phyloP scores from a whole-genome alignment of 805 yeast genomes.

The Cyberlindnera euphorbiae region DNA sequence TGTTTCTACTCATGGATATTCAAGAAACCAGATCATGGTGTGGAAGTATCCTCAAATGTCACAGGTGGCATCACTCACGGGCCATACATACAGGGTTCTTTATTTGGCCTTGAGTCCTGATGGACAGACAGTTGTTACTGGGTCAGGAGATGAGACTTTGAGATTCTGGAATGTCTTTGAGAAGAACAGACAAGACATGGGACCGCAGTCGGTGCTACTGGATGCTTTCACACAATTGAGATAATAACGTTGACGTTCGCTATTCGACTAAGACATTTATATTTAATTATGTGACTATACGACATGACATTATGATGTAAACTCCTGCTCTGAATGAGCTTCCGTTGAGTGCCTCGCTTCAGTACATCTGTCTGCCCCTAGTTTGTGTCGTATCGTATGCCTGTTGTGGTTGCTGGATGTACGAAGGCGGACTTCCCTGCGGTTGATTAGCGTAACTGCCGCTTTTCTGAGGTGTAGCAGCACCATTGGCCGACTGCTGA shows the following conservation, averaged over 20 bases:
- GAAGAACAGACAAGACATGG: constrained; percentile 54
- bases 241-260: no score
- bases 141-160: constrained; percentile 97
- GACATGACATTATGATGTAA: not conserved
- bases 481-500: not conserved
- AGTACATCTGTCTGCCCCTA: constrained; percentile 6
- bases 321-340: no score
- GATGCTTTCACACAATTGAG: constrained; percentile 75
- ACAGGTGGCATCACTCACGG: constrained; percentile 89
- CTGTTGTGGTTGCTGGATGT: constrained; percentile 5
- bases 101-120: constrained; percentile 90
- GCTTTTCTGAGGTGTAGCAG: no score
- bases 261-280: no score
- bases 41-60: constrained; percentile 94
- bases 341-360: no score
- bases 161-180: constrained; percentile 95
- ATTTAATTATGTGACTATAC: not conserved
- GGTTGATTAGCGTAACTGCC: no score
- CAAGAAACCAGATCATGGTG: constrained; percentile 81
- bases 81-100: constrained; percentile 89
- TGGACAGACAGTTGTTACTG: constrained; percentile 95
- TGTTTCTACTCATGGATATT: constrained; percentile 92
- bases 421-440: no score
- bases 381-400: constrained; percentile 5
- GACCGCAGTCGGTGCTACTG: constrained; percentile 58